Conservation (phyloP, 2,329 filamentous ascomycete genomes). For the Hyphodiscus sp. region DNA sequence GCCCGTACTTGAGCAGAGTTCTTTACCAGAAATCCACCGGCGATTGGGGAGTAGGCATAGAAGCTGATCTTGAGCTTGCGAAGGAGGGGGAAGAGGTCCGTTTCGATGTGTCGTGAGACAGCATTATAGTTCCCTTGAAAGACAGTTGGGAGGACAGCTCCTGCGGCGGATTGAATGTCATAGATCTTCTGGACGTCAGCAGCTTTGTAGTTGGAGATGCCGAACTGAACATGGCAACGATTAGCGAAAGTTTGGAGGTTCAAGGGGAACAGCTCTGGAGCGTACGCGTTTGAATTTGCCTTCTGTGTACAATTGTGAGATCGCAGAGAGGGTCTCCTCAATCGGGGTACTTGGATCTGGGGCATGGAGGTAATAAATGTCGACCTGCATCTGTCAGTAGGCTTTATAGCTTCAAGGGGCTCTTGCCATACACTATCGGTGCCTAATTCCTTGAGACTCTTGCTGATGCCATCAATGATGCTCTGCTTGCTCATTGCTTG, state of each 20-base stretch:
- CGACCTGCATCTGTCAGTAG: slow-evolving; percentile 39
- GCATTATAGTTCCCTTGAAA: slow-evolving; percentile 32
- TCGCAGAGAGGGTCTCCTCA: slow-evolving; percentile 28
- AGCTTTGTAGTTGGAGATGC: slow-evolving; percentile 30
- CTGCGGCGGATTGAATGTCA: slow-evolving; percentile 24
- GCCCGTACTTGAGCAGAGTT: slow-evolving; percentile 5
- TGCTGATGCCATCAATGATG: slow-evolving; percentile 20
- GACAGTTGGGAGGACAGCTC: slow-evolving; percentile 28
- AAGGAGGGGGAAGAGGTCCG: slow-evolving; percentile 52
- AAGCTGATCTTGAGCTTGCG: slow-evolving; percentile 25
- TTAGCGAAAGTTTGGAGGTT: not conserved
- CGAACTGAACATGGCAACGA: slow-evolving; percentile 27
- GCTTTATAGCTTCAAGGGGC: not conserved
- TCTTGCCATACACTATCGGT: slow-evolving; percentile 16
- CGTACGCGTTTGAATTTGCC: slow-evolving; percentile 40
- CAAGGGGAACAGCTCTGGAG: slow-evolving; percentile 43
- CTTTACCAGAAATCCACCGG: slow-evolving; percentile 53
- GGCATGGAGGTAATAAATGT: slow-evolving; percentile 51
- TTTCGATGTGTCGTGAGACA: slow-evolving; percentile 46
- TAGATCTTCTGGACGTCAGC: slow-evolving; percentile 27
- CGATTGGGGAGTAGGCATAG: slow-evolving; percentile 57
- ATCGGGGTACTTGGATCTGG: slow-evolving; percentile 30
- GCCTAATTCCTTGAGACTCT: slow-evolving; percentile 19
- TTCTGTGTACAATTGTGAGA: slow-evolving; percentile 28
- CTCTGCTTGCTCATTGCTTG: slow-evolving; percentile 18